These are phyloP conservation scores for Solanum gandarillasii DNA, from an alignment of 257 asterid genomes.

Conservation along the genomic window DNA sequence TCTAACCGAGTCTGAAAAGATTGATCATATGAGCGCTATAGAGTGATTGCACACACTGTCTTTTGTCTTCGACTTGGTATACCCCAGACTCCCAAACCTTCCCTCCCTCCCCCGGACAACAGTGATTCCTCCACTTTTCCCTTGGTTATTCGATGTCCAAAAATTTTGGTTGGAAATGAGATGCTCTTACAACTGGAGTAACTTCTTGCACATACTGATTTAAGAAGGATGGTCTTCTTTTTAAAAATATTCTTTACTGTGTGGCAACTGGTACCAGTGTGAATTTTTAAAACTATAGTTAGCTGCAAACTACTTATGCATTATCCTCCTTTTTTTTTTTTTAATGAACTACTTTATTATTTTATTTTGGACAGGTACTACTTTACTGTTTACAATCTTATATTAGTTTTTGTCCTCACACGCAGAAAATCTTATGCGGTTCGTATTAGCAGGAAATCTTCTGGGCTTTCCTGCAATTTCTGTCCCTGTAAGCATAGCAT, in stretches of 20 bases:
- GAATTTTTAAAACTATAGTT: not conserved
- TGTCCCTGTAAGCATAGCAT: constrained; percentile 59
- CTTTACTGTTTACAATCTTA: not conserved
- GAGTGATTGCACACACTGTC: not conserved
- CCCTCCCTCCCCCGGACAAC: not conserved
- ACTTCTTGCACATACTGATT: not conserved
- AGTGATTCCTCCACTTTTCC: not conserved
- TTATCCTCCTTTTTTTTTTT: not conserved
- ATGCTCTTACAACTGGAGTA: not conserved
- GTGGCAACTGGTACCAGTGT: not conserved
- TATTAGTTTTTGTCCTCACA: not conserved
- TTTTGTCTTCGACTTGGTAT: not conserved
- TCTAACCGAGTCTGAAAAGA: not conserved
- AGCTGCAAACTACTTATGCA: not conserved
- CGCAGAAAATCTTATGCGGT: constrained; percentile 81
- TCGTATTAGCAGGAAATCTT: constrained; percentile 61
- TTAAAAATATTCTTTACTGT: not conserved
- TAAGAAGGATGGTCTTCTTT: not conserved
- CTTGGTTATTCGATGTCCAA: not conserved
- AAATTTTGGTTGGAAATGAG: not conserved
- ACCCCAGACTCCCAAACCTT: not conserved
- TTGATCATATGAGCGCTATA: not conserved
- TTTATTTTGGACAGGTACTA: not conserved
- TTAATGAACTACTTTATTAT: too few relatives aligned
- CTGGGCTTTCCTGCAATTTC: constrained; percentile 91